phyloP scores from a whole-genome alignment of 768 basidiomycete genomes.

The Serendipita vermifera region DNA sequence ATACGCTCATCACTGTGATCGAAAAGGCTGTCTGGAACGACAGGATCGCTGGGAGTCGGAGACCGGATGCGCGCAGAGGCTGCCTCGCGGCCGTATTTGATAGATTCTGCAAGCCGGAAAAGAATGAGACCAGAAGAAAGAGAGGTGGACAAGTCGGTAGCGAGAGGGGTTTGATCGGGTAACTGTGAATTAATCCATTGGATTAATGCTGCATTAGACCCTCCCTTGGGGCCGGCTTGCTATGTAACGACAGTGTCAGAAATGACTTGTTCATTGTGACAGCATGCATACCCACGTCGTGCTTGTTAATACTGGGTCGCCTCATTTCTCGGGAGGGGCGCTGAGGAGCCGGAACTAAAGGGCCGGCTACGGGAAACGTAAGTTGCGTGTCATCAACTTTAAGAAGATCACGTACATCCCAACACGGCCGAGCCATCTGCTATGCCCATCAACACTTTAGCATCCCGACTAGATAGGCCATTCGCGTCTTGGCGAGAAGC shows the following conservation, averaged over 20 bases:
- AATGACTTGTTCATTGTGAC: constrained; percentile 10
- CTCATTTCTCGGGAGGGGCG: constrained; percentile 57
- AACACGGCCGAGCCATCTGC: constrained; percentile 25
- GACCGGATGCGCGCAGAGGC: background rate
- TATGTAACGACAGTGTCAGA: constrained; percentile 6
- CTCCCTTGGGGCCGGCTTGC: background rate
- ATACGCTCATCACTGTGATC: constrained; percentile 64
- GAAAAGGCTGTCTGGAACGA: constrained; percentile 71
- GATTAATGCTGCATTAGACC: constrained; percentile 34
- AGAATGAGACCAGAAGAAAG: constrained; percentile 54
- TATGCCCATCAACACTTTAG: constrained; percentile 51
- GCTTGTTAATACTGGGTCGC: constrained; percentile 22
- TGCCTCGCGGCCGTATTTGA: constrained; percentile 39
- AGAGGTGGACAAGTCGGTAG: constrained; percentile 28
- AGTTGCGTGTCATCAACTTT: constrained; percentile 22
- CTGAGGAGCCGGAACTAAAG: constrained; percentile 33
- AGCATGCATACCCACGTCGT: background rate
- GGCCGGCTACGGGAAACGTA: background rate
- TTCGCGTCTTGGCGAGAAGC: constrained; percentile 73
- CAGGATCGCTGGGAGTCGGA: constrained; percentile 40
- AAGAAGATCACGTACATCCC: constrained; percentile 44
- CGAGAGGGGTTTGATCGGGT: constrained; percentile 41
- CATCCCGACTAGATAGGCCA: constrained; percentile 67
- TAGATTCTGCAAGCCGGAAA: constrained; percentile 72
- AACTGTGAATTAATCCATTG: constrained; percentile 85